These are phyloP conservation scores for Yamadazyma sp. DNA, from an alignment of 1,139 yeast species.

Conservation along the genomic window DNA sequence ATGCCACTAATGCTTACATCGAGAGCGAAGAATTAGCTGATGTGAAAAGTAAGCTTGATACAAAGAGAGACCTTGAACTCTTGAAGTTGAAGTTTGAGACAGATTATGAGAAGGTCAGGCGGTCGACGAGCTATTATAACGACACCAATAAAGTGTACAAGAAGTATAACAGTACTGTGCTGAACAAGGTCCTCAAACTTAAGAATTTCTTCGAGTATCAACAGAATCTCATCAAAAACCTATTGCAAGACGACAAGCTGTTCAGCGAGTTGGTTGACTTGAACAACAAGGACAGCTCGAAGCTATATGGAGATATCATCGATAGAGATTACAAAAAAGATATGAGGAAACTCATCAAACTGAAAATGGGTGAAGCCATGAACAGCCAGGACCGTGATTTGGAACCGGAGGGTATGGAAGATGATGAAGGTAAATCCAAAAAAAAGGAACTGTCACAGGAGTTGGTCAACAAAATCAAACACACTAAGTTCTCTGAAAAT, in stretches of 20 bases:
- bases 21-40: slow-evolving; percentile 30
- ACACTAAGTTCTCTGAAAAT: slow-evolving; percentile 8
- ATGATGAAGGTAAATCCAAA: background rate
- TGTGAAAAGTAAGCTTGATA: slow-evolving; percentile 18
- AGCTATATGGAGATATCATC: slow-evolving; percentile 31
- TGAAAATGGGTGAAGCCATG: slow-evolving; percentile 1
- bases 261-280: slow-evolving; percentile 33
- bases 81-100: slow-evolving; percentile 33
- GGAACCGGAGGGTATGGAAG: background rate
- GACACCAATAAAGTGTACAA: slow-evolving; percentile 40
- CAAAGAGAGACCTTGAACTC: slow-evolving; percentile 34
- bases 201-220: slow-evolving; percentile 44
- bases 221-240: slow-evolving; percentile 26
- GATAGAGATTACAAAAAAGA: slow-evolving; percentile 30
- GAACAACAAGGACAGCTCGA: slow-evolving; percentile 36
- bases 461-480: slow-evolving; percentile 7
- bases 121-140: slow-evolving; percentile 35
- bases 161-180: slow-evolving; percentile 27
- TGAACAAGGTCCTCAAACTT: slow-evolving; percentile 40
- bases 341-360: slow-evolving; percentile 21
- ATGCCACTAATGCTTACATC: slow-evolving; percentile 17
- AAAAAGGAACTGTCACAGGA: slow-evolving; percentile 1
- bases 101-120: slow-evolving; percentile 37
- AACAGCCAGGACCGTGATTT: background rate
- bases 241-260: slow-evolving; percentile 19